Evolutionary conservation across 2,329 filamentous ascomycete genomes (phyloP), one percentile per base, ranked within the genome.

Genomic region (Ceratocystis cacaofunesta): DNA sequence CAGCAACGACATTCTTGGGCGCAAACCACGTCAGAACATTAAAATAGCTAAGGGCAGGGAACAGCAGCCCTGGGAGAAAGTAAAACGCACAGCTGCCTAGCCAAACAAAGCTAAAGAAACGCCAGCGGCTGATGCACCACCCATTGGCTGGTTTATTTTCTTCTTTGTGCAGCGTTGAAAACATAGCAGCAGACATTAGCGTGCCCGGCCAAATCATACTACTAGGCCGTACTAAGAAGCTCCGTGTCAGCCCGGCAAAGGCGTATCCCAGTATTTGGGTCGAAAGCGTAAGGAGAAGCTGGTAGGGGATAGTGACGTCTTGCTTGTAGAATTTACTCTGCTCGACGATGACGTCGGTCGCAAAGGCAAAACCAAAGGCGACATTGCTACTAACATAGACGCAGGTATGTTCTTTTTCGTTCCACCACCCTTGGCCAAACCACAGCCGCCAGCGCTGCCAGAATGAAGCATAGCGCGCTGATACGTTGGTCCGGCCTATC

Each of bases 151-250:
- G 82, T 70, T 87, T 88, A 73, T 94, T 95, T 71, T 92, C 86
- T 68, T 90, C 85, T 71, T 87, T 91, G 74, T 95, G 90, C 62
- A 95, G 79, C 0, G 89, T 92, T 3, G 85, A 87, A 71, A 95
- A 94, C 88, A 95, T 92, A 70, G 90, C 87, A 0, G 89, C 90
- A 22, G 90, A 92, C 80, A 92, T 91, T 62, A 95, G 78, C 0
- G 90, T 95, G 25, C 88, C 87, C 0, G 90, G 90, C 90, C 90
- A 95, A 61, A 95, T 90, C 88, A 95, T 95, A 67, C 89, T 89
- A 68, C 88, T 89, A 0, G 90, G 90, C 30, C 89, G 84, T 32
- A 95, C 90, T 3, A 95, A 80, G 72, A 91, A 94, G 62, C 88
- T 84, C 66, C 90, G 81, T 1, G 89, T 89, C 55, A 95, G 78